These are phyloP conservation scores for Strombidium stylifer DNA, from an alignment of 73 alveolate genomes.

Conservation along the genomic window DNA sequence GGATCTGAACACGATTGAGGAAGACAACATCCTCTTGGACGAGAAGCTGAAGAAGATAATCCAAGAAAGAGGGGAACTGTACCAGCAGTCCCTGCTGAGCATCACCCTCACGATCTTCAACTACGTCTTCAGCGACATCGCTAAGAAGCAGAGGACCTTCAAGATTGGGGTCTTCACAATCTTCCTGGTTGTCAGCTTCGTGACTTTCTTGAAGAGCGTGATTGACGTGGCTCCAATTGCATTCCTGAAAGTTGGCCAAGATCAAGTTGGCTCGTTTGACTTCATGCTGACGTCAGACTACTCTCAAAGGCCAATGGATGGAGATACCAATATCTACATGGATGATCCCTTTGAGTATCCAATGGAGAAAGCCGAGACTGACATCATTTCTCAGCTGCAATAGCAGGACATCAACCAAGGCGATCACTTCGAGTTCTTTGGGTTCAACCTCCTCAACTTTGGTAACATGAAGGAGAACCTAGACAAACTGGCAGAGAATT, in stretches of 20 bases:
- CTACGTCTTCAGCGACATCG: constrained; percentile 75
- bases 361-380: background rate
- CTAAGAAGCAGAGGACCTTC: constrained; percentile 88
- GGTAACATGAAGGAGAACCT: constrained; percentile 21
- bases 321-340: constrained; percentile 13
- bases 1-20: too few relatives aligned
- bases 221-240: constrained; percentile 78
- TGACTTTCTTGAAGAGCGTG: constrained; percentile 78
- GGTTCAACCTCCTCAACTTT: constrained; percentile 26
- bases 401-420: background rate
- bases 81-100: constrained; percentile 1
- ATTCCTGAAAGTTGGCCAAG: constrained; percentile 82
- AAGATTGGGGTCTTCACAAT: constrained; percentile 93
- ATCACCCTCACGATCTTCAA: constrained; percentile 28
- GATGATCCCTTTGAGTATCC: background rate
- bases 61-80: background rate
- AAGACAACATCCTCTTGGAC: too few relatives aligned
- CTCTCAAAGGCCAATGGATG: constrained; percentile 9
- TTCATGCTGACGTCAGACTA: constrained; percentile 50
- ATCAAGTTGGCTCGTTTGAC: constrained; percentile 91
- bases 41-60: too few relatives aligned
- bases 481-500: constrained; percentile 3
- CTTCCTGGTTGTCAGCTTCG: constrained; percentile 85
- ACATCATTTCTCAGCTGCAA: background rate
- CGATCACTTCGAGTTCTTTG: background rate